Evolutionary conservation across 225 moss, liverwort and hornwort species (phyloP), one percentile per base, ranked within the genome.

Genomic region (Pseudisothecium myosuroides): DNA sequence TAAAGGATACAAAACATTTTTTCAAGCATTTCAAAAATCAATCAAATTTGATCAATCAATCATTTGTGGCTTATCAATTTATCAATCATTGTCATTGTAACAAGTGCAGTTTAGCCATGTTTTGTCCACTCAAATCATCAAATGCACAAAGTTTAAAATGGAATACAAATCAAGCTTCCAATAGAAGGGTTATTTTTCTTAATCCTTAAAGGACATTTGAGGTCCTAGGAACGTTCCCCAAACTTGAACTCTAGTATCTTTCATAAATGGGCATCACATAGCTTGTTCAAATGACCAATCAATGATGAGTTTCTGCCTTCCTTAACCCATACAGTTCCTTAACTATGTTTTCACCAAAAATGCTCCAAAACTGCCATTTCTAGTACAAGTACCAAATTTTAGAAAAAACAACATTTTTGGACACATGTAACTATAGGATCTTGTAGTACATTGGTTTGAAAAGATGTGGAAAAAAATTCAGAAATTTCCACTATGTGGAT

Each of bases 171-270:
- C 21, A 47, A 63, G 22, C 20, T 81, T 47, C 4, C 22, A 67
- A 3, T 0, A 2, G 5, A 34, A 8, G 37, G 37, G 14, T 29
- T 3, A 27, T 12, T 28, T 11, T 28, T 64, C 17, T 64, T 32
- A 64, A 64, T 0, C 17, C 9, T 17, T 32, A 15, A 14, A 27
- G 26, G 5, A 43, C 9, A 72, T 9, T 43, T 72, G 43, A 72
- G 0, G 16, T 16, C 5, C 0, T 3, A 4, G 2, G 7, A 72
- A 1, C 24, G 8, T 1, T 71, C 0, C 0, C 15, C 1, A 5
- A 43, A 43, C 0, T 43, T 16, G 2, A 0, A 43, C 27, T 41
- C 27, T 0, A 43, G 0, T 27, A 71, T 43, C 8, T 71, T 26
- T 71, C 8, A 9, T 72, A 15, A 43, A 43, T 72, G 2, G 15